phyloP scores from a whole-genome alignment of 2,329 filamentous ascomycete genomes.

The Pestalotiopsis sp. region DNA sequence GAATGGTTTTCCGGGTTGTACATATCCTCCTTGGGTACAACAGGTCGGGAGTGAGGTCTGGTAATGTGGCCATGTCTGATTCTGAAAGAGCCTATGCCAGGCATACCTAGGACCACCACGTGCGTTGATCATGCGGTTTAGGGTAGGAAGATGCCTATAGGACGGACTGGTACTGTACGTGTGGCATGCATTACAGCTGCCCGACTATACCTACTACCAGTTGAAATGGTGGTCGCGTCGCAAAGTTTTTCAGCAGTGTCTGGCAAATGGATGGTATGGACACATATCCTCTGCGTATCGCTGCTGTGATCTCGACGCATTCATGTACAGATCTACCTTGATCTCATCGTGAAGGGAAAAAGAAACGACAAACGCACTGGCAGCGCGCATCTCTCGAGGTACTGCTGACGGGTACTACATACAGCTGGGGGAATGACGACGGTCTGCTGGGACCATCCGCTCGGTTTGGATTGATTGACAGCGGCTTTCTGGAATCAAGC shows the following conservation, averaged over 20 bases:
- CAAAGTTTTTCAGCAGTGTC: neutral
- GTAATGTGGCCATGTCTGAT: no score
- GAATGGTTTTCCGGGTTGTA: neutral
- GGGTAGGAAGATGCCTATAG: neutral
- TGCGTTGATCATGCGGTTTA: neutral
- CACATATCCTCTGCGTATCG: neutral
- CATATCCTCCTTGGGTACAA: neutral
- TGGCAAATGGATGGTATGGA: neutral
- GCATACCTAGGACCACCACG: neutral
- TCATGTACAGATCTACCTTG: neutral
- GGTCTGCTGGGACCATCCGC: neutral
- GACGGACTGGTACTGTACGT: neutral
- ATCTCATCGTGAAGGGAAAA: neutral
- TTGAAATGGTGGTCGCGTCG: neutral
- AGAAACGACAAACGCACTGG: neutral
- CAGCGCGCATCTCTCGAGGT: neutral
- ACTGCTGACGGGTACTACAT: neutral
- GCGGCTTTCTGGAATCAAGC: constrained; percentile 4
- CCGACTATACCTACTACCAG: neutral
- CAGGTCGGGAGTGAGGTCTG: no score
- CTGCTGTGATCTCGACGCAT: neutral
- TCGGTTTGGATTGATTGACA: neutral
- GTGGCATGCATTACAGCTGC: neutral
- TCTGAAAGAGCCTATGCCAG: no score
- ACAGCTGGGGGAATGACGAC: neutral